These are phyloP conservation scores for Fusarium stilboides DNA, from an alignment of 2,329 filamentous ascomycete genomes.

Conservation along the genomic window DNA sequence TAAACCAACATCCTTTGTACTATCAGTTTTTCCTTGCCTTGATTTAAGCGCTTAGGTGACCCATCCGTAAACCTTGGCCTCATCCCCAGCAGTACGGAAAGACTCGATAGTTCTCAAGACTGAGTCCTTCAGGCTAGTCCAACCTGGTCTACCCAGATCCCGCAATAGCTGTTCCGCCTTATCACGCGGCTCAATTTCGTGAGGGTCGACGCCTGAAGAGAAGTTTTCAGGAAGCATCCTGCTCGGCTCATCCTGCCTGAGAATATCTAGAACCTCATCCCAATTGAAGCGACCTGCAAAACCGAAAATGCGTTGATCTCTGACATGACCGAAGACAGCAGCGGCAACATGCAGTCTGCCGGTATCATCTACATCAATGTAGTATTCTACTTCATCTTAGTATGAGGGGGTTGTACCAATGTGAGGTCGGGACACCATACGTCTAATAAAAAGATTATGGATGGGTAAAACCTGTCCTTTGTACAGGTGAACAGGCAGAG, in stretches of 20 bases:
- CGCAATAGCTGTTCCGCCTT: conserved; percentile 30
- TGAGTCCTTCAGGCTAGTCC: conserved; percentile 30
- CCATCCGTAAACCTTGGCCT: too few species aligned
- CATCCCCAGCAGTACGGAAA: too few species aligned
- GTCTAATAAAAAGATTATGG: conserved; percentile 1
- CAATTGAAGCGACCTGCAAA: conserved; percentile 64
- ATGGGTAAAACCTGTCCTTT: conserved; percentile 27
- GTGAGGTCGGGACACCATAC: conserved; percentile 4
- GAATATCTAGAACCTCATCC: conserved; percentile 57
- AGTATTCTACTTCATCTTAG: conserved; percentile 55
- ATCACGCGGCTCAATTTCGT: conserved; percentile 24
- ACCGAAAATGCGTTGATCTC: conserved; percentile 67
- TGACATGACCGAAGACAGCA: conserved; percentile 61
- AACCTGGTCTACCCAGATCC: conserved; percentile 33
- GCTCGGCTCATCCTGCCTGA: conserved; percentile 44
- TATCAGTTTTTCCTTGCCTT: too few species aligned
- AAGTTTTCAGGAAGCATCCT: conserved; percentile 48
- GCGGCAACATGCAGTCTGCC: conserved; percentile 69
- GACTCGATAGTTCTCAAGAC: too few species aligned
- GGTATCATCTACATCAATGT: conserved; percentile 63
- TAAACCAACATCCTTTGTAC: too few species aligned
- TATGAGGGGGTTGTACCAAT: accelerated
- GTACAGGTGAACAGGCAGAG: conserved; percentile 38
- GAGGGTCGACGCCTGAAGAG: conserved; percentile 17
- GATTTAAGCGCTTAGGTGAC: too few species aligned